Conservation (phyloP, 2,329 filamentous ascomycete genomes). For the Elsinoe perseae region DNA sequence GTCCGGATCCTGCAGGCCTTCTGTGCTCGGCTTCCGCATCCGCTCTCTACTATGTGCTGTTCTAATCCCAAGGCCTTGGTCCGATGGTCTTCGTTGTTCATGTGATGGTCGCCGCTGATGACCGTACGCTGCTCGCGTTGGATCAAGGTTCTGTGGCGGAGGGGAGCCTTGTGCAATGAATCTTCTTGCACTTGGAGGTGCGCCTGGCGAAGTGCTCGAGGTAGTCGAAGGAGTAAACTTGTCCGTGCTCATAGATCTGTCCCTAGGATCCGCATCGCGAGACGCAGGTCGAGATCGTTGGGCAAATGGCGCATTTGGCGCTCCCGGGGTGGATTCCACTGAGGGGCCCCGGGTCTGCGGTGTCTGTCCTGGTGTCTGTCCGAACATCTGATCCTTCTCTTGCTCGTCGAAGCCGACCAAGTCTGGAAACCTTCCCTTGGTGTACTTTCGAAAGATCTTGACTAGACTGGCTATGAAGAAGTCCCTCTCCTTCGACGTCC, state of each 20-base stretch:
- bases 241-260: constrained; percentile 13
- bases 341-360: constrained; percentile 18
- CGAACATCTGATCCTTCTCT: constrained; percentile 69
- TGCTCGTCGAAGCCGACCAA: constrained; percentile 73
- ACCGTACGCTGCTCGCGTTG: neutral
- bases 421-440: constrained; percentile 71
- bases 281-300: constrained; percentile 21
- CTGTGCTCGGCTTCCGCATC: constrained; percentile 19
- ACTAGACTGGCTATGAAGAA: constrained; percentile 95
- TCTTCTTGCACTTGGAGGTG: constrained; percentile 13
- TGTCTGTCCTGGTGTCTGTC: constrained; percentile 18
- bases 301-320: constrained; percentile 29
- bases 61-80: constrained; percentile 17
- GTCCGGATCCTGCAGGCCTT: constrained; percentile 21
- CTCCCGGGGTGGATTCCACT: constrained; percentile 14
- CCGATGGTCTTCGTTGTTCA: constrained; percentile 10
- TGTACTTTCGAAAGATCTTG: constrained; percentile 96
- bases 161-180: constrained; percentile 12
- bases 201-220: constrained; percentile 5
- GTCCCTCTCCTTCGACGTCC: constrained; percentile 91
- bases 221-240: constrained; percentile 16
- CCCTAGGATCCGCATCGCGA: constrained; percentile 16
- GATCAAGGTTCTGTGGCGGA: constrained; percentile 6
- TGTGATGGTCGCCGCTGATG: constrained; percentile 10
- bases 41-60: constrained; percentile 18